Base-by-base conservation (phyloP, 1,284 basidiomycete species). In the Malassezia furfur region DNA sequence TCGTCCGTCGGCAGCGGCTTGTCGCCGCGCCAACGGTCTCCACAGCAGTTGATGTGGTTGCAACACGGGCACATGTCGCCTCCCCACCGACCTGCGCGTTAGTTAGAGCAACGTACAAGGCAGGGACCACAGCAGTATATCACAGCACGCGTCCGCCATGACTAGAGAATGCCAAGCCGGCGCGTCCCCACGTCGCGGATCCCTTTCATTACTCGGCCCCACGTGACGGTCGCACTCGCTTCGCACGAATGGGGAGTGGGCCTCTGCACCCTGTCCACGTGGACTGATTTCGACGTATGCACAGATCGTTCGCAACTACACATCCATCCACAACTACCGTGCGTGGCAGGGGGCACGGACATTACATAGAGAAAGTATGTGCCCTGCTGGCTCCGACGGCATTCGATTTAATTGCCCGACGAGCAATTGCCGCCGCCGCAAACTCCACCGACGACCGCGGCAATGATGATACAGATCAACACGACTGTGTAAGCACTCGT, bases 401-500 rank as follows among this genome's bases (percentile, higher is more conserved):
- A 7, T 28, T 28, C 25, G 25, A 28, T 7, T 34, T 12, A 34
- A 15, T 50, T 57, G 36, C n/a, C 21, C 37, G 36, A 32, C 11
- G 19, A 15, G 46, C 51, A 53, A 34, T 49, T 44, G 17, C 57
- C 54, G 25, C 38, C 8, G 9, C 60, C 56, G 53, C 71, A 73
- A 22, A 73, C 50, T 15, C 61, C 64, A 2, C 55, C 70, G 1
- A 54, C 67, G 10, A 69, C 56, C 19, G 64, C 57, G 0, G 60
- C 70, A 15, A 66, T 67, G 36, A 63, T 57, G 39, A 68, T 62
- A 25, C 69, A 46, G 45, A 72, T 55, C 14, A 71, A 32, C 46
- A 70, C 59, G 50, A 72, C 45, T 45, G 43, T n/a, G 22, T 43
- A 25, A 43, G 43, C 30, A 17, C 17, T 15, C 45, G 14, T 14